phyloP scores from a whole-genome alignment of 331 rosid genomes.

The Pyrus hybrid region DNA sequence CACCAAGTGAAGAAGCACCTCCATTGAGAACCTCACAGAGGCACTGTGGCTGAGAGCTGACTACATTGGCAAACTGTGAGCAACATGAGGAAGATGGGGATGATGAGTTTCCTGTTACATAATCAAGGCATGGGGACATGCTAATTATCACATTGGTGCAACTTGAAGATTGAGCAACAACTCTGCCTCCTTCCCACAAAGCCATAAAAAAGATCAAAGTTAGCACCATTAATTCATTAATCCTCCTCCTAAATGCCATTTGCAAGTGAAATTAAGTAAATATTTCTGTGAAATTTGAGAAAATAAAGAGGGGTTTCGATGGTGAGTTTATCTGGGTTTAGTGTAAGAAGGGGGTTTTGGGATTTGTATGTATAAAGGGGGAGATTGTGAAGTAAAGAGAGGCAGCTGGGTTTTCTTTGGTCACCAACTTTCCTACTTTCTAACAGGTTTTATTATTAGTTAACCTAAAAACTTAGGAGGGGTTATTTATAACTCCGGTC shows the following conservation, averaged over 20 bases:
- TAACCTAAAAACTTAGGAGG: neutral
- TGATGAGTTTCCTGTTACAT: conserved; percentile 36
- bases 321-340: neutral
- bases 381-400: conserved; percentile 3
- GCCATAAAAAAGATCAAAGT: neutral
- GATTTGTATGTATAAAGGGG: conserved; percentile 1
- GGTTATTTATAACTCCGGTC: neutral
- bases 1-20: conserved; percentile 28
- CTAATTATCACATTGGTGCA: conserved; percentile 38
- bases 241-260: conserved; percentile 22
- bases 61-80: conserved; percentile 42
- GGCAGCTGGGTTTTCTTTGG: conserved; percentile 4
- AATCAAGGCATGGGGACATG: conserved; percentile 44
- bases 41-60: conserved; percentile 49
- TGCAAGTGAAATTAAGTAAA: neutral
- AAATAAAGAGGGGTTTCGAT: neutral
- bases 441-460: conserved; percentile 18
- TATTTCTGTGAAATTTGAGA: neutral
- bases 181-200: conserved; percentile 8
- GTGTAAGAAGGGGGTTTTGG: neutral
- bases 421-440: conserved; percentile 22
- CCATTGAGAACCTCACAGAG: conserved; percentile 46
- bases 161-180: conserved; percentile 38
- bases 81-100: conserved; percentile 44
- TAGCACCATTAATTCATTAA: neutral